These are phyloP conservation scores for Saksenaea oblongispora DNA, from an alignment of 371 early-diverging fungal species.

Conservation along the genomic window DNA sequence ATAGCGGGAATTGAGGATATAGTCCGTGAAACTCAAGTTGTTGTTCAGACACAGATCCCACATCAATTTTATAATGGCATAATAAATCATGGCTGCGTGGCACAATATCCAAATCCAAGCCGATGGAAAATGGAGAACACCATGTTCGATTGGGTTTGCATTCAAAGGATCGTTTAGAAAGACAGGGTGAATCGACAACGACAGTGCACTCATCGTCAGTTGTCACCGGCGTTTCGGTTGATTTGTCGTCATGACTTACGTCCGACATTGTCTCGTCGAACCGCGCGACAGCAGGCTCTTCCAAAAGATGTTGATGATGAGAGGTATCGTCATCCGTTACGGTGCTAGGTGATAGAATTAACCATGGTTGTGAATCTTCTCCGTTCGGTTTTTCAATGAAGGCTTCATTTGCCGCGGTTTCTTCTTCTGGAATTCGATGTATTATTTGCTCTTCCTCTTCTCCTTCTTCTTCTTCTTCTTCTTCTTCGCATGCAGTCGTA, in stretches of 20 bases:
- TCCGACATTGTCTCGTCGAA: background rate
- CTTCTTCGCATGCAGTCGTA: background rate
- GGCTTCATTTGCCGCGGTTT: no score
- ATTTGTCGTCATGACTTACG: background rate
- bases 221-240: background rate
- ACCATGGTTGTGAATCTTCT: no score
- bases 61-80: background rate
- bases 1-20: background rate
- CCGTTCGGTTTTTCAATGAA: no score
- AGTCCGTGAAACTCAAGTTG: background rate
- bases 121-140: slow-evolving; percentile 9
- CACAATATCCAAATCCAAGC: slow-evolving; percentile 6
- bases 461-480: background rate
- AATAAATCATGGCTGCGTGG: slow-evolving; percentile 3
- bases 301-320: background rate
- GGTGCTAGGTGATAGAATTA: no score
- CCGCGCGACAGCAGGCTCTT: background rate
- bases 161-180: slow-evolving; percentile 11
- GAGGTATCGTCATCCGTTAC: background rate
- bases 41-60: background rate
- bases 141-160: slow-evolving; percentile 39
- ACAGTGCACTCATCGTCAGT: background rate
- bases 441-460: background rate
- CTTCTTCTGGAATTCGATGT: no score
- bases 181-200: background rate